phyloP scores from a whole-genome alignment of 2,329 filamentous ascomycete species.

The Pseudogymnoascus sp. region DNA sequence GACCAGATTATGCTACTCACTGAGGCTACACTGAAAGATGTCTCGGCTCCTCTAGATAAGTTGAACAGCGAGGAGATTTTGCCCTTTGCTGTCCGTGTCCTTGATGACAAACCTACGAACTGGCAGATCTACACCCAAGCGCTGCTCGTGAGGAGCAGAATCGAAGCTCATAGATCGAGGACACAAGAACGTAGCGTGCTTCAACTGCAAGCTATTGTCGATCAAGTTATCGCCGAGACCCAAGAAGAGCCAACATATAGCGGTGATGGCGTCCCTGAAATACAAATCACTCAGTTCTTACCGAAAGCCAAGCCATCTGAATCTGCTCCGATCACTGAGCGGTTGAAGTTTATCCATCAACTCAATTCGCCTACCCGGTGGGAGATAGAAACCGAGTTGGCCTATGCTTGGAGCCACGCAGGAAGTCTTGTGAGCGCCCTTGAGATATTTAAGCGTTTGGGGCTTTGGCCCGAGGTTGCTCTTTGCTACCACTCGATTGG shows the following conservation, averaged over 20 bases:
- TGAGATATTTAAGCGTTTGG: conserved; percentile 89
- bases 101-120: conserved; percentile 84
- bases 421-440: conserved; percentile 84
- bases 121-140: conserved; percentile 98
- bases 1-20: conserved; percentile 89
- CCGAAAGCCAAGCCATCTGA: conserved; percentile 69
- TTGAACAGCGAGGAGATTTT: conserved; percentile 90
- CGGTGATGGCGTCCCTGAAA: conserved; percentile 31
- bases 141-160: conserved; percentile 78
- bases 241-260: conserved; percentile 21
- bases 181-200: conserved; percentile 85
- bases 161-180: conserved; percentile 79
- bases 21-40: conserved; percentile 82
- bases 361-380: conserved; percentile 80
- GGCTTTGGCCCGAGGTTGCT: conserved; percentile 92
- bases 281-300: conserved; percentile 69
- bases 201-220: conserved; percentile 89
- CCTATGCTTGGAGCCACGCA: conserved; percentile 82
- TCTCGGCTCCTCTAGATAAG: conserved; percentile 72
- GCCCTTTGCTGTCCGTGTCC: conserved; percentile 81
- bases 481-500: conserved; percentile 57
- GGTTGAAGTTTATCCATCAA: conserved; percentile 77
- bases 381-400: conserved; percentile 91
- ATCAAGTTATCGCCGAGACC: conserved; percentile 90
- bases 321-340: conserved; percentile 67